Conservation (phyloP, 2,329 filamentous ascomycete species). For the Tolypocladium paradoxum region DNA sequence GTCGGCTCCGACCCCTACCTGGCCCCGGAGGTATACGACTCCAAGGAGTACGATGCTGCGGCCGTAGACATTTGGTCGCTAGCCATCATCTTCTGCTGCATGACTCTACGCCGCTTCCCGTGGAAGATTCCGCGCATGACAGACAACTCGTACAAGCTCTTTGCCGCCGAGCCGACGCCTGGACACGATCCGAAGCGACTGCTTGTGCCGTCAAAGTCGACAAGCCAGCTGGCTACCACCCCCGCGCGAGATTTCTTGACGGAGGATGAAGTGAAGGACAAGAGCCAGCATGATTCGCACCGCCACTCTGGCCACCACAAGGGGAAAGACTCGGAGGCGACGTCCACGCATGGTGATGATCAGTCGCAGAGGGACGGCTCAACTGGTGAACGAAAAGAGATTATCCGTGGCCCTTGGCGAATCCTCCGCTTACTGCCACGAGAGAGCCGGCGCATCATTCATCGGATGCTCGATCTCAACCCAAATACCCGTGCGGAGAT, state of each 20-base stretch:
- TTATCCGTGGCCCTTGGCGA: constrained; percentile 88
- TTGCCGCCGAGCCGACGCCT: constrained; percentile 74
- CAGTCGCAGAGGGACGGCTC: constrained; percentile 5
- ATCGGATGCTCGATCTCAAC: constrained; percentile 84
- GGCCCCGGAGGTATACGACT: constrained; percentile 91
- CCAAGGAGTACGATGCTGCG: constrained; percentile 85
- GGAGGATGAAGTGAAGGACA: constrained; percentile 20
- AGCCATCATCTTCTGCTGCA: constrained; percentile 98
- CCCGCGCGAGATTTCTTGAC: constrained; percentile 27
- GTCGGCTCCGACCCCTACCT: constrained; percentile 89
- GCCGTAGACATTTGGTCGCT: constrained; percentile 96
- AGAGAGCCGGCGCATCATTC: constrained; percentile 82
- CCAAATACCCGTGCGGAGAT: constrained; percentile 75
- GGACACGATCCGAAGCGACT: constrained; percentile 51
- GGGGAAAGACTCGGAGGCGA: constrained; percentile 1
- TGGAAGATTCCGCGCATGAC: constrained; percentile 91
- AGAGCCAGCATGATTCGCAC: constrained; percentile 8
- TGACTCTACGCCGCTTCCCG: constrained; percentile 88
- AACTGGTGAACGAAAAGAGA: constrained; percentile 50
- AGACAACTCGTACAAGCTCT: constrained; percentile 92
- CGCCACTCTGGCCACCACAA: constrained; percentile 3
- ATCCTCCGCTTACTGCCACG: constrained; percentile 77
- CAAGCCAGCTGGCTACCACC: constrained; percentile 29
- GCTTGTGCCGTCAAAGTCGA: constrained; percentile 33
- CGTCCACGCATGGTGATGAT: constrained; percentile 4